These are phyloP conservation scores for Scleroderma bovista DNA, from an alignment of 768 basidiomycete genomes.

Conservation along the genomic window DNA sequence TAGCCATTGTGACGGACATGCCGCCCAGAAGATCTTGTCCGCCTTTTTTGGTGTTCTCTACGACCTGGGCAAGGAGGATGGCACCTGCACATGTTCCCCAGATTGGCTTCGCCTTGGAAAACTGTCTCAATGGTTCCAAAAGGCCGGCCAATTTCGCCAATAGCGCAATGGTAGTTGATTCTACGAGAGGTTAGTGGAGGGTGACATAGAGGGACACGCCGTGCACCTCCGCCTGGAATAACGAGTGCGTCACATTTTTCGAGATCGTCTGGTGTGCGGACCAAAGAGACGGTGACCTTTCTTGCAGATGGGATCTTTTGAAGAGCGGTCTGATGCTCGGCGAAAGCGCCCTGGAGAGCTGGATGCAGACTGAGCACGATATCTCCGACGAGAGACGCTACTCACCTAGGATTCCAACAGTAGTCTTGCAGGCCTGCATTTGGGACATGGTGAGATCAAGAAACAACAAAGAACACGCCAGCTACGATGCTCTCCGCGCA, in stretches of 20 bases:
- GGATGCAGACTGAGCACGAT: conserved; percentile 1
- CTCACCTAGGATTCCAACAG: conserved; percentile 52
- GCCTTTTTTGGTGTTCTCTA: conserved; percentile 76
- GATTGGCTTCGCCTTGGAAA: conserved; percentile 66
- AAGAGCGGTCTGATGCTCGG: conserved; percentile 74
- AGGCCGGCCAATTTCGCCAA: conserved; percentile 70
- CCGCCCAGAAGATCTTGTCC: conserved; percentile 85
- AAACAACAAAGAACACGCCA: background rate
- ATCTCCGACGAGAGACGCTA: background rate
- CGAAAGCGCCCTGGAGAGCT: conserved; percentile 94
- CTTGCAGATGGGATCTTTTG: conserved; percentile 47
- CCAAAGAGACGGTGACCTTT: conserved; percentile 47
- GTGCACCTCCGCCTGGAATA: conserved; percentile 85
- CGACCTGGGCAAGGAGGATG: conserved; percentile 72
- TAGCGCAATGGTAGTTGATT: conserved; percentile 89
- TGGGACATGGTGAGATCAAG: background rate
- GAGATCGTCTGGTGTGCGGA: conserved; percentile 75
- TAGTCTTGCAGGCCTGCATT: conserved; percentile 13
- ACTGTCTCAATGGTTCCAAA: conserved; percentile 71
- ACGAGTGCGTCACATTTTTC: conserved; percentile 75
- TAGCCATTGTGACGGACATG: conserved; percentile 69
- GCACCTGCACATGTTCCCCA: conserved; percentile 98
- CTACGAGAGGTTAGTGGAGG: conserved; percentile 31
- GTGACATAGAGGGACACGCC: background rate
- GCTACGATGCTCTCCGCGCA: background rate